A percentile compares a stretch with the other conserved stretches of the same genome.
phyloP scores from a whole-genome alignment of 495 filamentous ascomycete genomes.

The Endocarpon pusillum region DNA sequence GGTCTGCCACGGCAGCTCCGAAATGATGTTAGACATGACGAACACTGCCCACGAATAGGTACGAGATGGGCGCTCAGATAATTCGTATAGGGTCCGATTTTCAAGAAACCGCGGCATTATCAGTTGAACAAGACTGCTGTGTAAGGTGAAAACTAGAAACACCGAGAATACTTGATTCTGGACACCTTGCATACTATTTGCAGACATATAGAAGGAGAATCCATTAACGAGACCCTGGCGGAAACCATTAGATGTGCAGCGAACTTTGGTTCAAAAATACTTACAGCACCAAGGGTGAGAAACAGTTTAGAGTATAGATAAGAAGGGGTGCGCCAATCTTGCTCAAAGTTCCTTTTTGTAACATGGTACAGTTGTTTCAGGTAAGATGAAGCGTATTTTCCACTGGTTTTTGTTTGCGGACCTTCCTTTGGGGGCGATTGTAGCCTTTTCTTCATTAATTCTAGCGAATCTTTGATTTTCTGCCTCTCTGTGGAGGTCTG shows the following conservation, averaged over 20 bases:
- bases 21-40: conserved; percentile 29
- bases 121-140: conserved; percentile 31
- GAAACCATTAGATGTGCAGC: conserved; percentile 22
- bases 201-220: conserved; percentile 26
- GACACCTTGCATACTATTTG: conserved; percentile 14
- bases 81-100: conserved; percentile 33
- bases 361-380: conserved; percentile 2
- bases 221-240: conserved; percentile 22
- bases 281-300: conserved; percentile 12
- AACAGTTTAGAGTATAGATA: conserved; percentile 38
- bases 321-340: conserved; percentile 42
- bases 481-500: conserved; percentile 24
- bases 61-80: conserved; percentile 32
- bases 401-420: neutral
- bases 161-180: conserved; percentile 26
- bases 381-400: conserved; percentile 1
- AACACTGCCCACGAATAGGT: conserved; percentile 42
- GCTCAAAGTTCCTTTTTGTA: conserved; percentile 26
- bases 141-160: conserved; percentile 35
- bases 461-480: neutral
- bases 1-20: conserved; percentile 35
- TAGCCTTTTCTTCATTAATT: conserved; percentile 5
- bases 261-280: conserved; percentile 28
- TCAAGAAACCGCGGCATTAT: conserved; percentile 36
- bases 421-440: neutral